A percentile compares a stretch with the other conserved stretches of the same genome.
These are phyloP conservation scores for Plectosphaerella sp. DNA, from an alignment of 2,329 filamentous ascomycete genomes.

Conservation along the genomic window DNA sequence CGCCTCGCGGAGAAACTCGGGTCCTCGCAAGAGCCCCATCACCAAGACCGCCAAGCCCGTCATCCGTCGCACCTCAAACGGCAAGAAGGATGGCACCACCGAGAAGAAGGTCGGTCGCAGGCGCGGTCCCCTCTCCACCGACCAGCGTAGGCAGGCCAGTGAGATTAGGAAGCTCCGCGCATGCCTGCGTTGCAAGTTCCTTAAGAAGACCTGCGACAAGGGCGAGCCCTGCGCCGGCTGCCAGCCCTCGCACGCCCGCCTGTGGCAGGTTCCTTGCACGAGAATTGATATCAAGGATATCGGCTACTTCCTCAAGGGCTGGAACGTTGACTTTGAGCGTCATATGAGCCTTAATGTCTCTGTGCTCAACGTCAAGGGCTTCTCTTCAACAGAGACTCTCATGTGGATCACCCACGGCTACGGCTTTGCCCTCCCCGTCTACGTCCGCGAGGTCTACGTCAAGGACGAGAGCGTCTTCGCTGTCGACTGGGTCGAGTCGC, in stretches of 20 bases:
- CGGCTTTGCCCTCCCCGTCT: slow-evolving; percentile 86
- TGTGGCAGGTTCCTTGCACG: slow-evolving; percentile 97
- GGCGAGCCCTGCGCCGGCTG: slow-evolving; percentile 94
- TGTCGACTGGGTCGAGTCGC: slow-evolving; percentile 88
- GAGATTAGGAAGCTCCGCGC: slow-evolving; percentile 94
- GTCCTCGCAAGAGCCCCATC: slow-evolving; percentile 70
- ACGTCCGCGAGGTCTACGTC: slow-evolving; percentile 89
- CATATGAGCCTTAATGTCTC: slow-evolving; percentile 84
- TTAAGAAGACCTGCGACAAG: slow-evolving; percentile 99
- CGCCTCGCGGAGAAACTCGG: slow-evolving; percentile 62
- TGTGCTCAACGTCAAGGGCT: slow-evolving; percentile 91
- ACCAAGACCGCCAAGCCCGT: slow-evolving; percentile 81
- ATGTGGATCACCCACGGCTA: slow-evolving; percentile 97
- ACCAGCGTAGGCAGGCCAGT: slow-evolving; percentile 93
- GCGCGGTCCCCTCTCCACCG: slow-evolving; percentile 83
- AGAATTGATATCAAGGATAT: slow-evolving; percentile 99
- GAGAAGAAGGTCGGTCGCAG: slow-evolving; percentile 94
- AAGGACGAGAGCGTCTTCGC: slow-evolving; percentile 89
- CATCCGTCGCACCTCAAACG: slow-evolving; percentile 70
- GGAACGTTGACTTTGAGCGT: slow-evolving; percentile 94
- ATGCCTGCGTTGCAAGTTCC: slow-evolving; percentile 93
- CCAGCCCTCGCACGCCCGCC: slow-evolving; percentile 87
- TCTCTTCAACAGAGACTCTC: slow-evolving; percentile 59
- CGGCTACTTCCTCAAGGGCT: slow-evolving; percentile 98
- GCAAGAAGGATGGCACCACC: slow-evolving; percentile 70